Conservation (phyloP, 1,284 basidiomycete species). For the Cutaneotrichosporon cavernicola region DNA sequence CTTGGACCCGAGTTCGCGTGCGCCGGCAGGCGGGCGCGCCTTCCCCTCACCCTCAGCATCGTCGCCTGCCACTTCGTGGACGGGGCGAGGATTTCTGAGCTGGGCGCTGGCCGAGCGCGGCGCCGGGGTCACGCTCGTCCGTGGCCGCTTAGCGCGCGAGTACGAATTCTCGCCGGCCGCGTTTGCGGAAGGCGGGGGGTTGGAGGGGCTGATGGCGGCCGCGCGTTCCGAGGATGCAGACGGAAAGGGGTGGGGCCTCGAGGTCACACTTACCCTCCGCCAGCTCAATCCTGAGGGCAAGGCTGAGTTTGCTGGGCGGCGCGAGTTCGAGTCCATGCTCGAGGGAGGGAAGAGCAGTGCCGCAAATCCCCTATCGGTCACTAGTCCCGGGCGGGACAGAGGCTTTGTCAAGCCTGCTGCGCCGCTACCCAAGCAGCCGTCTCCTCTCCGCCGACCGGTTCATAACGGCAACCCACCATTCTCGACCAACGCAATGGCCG, state of each 20-base stretch:
- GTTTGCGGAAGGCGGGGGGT: constrained; percentile 38
- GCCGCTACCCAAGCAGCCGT: constrained; percentile 15
- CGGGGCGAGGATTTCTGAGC: constrained; percentile 47
- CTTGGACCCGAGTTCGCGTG: constrained; percentile 36
- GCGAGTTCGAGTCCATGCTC: constrained; percentile 45
- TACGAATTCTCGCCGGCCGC: constrained; percentile 40
- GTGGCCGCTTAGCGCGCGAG: constrained; percentile 40
- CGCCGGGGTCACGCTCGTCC: constrained; percentile 36
- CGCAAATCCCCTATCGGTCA: constrained; percentile 18
- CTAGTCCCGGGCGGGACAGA: constrained; percentile 8
- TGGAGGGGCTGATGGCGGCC: constrained; percentile 47
- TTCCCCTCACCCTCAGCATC: constrained; percentile 13
- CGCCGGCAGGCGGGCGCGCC: constrained; percentile 10
- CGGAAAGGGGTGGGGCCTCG: constrained; percentile 49
- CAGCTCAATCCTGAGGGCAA: constrained; percentile 45
- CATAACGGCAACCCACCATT: background rate
- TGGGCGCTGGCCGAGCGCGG: constrained; percentile 41
- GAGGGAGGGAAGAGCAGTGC: constrained; percentile 22
- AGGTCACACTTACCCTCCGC: constrained; percentile 42
- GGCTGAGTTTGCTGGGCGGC: constrained; percentile 35
- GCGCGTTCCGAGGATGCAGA: constrained; percentile 32
- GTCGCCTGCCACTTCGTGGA: constrained; percentile 26
- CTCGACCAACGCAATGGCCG: background rate
- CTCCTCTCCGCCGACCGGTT: constrained; percentile 11
- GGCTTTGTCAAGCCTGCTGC: constrained; percentile 16